Conservation (phyloP, 805 yeast species). For the Metschnikowia hibisci region DNA sequence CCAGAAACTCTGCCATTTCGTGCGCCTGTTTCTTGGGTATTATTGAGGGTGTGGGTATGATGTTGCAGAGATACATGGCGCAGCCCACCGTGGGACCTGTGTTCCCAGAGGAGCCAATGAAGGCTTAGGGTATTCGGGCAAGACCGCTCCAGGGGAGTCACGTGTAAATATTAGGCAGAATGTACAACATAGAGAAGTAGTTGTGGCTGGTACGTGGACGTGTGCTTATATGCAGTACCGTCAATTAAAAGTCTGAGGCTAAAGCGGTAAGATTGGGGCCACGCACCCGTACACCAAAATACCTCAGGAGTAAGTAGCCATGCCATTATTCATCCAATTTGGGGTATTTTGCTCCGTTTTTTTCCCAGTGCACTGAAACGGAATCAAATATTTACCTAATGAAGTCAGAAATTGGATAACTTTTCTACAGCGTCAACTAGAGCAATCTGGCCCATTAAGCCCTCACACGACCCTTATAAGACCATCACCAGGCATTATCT, state of each 20-base stretch:
- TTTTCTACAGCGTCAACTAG: too few species aligned
- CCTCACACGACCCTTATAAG: too few species aligned
- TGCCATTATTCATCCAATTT: not conserved
- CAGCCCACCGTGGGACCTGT: constrained; percentile 53
- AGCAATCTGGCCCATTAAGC: not conserved
- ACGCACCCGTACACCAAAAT: not conserved
- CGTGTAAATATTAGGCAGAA: constrained; percentile 9
- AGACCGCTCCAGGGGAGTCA: constrained; percentile 9
- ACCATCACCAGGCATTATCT: too few species aligned
- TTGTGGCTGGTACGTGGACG: too few species aligned
- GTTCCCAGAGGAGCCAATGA: constrained; percentile 41
- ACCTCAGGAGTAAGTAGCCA: not conserved
- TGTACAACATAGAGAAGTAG: not conserved
- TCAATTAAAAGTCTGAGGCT: too few species aligned
- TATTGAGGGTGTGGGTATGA: constrained; percentile 96
- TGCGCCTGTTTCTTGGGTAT: constrained; percentile 97
- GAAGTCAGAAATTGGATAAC: too few species aligned
- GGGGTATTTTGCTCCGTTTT: not conserved
- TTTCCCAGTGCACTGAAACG: too few species aligned
- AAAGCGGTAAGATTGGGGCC: not conserved
- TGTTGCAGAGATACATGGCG: constrained; percentile 88
- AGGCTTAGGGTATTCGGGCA: constrained; percentile 25
- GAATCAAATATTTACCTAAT: too few species aligned
- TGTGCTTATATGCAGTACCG: too few species aligned
- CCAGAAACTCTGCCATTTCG: constrained; percentile 92